These are phyloP conservation scores for Chenopodium album DNA, from an alignment of 148 eudicot species.

Conservation along the genomic window DNA sequence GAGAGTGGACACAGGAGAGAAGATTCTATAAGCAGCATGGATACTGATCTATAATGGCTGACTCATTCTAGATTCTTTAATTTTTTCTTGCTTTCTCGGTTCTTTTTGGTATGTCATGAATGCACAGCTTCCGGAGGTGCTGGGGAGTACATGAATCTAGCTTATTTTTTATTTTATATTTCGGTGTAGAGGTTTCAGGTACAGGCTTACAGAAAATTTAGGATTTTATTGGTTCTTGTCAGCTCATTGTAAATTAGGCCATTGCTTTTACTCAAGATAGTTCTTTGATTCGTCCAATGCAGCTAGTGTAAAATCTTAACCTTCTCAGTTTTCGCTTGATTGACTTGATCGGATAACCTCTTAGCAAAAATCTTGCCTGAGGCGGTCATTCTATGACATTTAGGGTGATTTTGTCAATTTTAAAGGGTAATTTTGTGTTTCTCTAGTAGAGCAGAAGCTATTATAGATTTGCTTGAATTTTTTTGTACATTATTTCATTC, in stretches of 20 bases:
- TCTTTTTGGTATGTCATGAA: constrained; percentile 2
- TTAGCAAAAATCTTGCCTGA: background rate
- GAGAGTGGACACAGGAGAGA: constrained; percentile 46
- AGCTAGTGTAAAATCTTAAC: background rate
- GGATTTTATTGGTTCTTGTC: constrained; percentile 13
- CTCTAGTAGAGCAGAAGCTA: too few species aligned
- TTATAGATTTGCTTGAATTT: background rate
- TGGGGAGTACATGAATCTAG: background rate
- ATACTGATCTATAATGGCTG: constrained; percentile 30
- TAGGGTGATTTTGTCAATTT: too few species aligned
- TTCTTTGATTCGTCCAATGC: background rate
- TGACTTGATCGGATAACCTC: background rate
- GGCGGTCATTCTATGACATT: background rate
- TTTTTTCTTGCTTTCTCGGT: background rate
- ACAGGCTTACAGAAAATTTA: constrained; percentile 10
- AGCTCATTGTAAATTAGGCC: constrained; percentile 26
- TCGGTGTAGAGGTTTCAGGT: constrained; percentile 18
- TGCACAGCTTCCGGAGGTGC: constrained; percentile 8
- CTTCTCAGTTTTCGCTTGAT: background rate
- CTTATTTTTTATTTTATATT: background rate
- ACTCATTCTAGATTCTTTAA: constrained; percentile 8
- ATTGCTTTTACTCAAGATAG: background rate
- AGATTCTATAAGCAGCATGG: constrained; percentile 70
- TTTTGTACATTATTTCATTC: background rate
- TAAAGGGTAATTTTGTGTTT: background rate